Evolutionary conservation across 108 stramenopile genomes (phyloP).

Genomic region (Epipyxis sp.): DNA sequence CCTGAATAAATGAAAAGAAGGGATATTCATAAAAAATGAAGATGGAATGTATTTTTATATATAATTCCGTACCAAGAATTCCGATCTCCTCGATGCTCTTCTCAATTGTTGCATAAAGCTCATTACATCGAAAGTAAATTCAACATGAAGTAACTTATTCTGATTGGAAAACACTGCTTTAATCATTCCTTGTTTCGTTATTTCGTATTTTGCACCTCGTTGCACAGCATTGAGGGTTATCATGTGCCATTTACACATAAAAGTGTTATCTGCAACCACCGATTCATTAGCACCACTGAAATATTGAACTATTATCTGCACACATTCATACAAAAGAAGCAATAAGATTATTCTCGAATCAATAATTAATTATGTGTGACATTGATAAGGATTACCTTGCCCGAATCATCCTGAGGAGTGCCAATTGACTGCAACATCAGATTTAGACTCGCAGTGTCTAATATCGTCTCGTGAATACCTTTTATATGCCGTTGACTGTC

Average conservation of each 20-base stretch:
- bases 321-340: too few species aligned
- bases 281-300: conserved; percentile 84
- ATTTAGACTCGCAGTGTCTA: too few species aligned
- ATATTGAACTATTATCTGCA: too few species aligned
- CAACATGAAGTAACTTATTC: conserved; percentile 75
- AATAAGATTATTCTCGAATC: too few species aligned
- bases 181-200: conserved; percentile 85
- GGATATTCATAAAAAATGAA: too few species aligned
- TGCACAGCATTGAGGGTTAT: conserved; percentile 77
- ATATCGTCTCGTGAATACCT: too few species aligned
- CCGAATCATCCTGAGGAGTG: too few species aligned
- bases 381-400: neutral
- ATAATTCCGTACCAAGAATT: too few species aligned
- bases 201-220: conserved; percentile 77
- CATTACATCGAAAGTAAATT: conserved; percentile 95
- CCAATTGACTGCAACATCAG: too few species aligned
- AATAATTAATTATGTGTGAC: neutral
- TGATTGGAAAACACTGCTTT: conserved; percentile 80
- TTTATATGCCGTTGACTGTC: too few species aligned
- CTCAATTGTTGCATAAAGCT: conserved; percentile 91
- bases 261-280: conserved; percentile 75
- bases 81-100: neutral
- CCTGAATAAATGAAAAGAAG: too few species aligned
- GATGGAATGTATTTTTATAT: too few species aligned
- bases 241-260: conserved; percentile 93